These are phyloP conservation scores for Senna tora DNA, from an alignment of 306 rosid genomes.

Conservation along the genomic window DNA sequence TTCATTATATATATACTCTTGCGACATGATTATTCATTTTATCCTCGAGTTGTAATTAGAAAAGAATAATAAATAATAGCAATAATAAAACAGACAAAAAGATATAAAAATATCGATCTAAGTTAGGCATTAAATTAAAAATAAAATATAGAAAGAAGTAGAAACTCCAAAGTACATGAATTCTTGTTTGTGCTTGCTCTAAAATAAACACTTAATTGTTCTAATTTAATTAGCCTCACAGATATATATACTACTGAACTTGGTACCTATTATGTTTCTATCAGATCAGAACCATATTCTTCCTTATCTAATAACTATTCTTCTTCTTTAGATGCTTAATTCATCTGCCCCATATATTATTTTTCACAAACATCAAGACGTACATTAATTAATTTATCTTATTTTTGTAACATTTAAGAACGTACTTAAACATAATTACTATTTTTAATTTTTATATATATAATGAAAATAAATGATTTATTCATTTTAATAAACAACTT, in stretches of 20 bases:
- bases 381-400: not conserved
- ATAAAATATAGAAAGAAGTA: not conserved
- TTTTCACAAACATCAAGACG: not conserved
- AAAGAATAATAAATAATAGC: not conserved
- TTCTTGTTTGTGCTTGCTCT: constrained; percentile 4
- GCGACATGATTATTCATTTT: not conserved
- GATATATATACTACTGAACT: not conserved
- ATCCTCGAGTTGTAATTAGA: not conserved
- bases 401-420: no score
- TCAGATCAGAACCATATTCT: not conserved
- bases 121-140: not conserved
- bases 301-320: constrained; percentile 12
- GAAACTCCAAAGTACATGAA: not conserved
- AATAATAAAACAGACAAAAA: not conserved
- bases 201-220: not conserved
- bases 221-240: not conserved
- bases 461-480: no score
- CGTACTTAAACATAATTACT: no score
- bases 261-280: not conserved
- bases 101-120: no score
- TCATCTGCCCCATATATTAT: not conserved
- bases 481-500: no score
- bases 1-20: not conserved
- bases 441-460: no score
- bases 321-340: not conserved